Percentiles rank a stretch among this genome's conserved stretches.
These are phyloP conservation scores for Dichomitus squalens DNA, from an alignment of 1,284 basidiomycete species.

Conservation along the genomic window DNA sequence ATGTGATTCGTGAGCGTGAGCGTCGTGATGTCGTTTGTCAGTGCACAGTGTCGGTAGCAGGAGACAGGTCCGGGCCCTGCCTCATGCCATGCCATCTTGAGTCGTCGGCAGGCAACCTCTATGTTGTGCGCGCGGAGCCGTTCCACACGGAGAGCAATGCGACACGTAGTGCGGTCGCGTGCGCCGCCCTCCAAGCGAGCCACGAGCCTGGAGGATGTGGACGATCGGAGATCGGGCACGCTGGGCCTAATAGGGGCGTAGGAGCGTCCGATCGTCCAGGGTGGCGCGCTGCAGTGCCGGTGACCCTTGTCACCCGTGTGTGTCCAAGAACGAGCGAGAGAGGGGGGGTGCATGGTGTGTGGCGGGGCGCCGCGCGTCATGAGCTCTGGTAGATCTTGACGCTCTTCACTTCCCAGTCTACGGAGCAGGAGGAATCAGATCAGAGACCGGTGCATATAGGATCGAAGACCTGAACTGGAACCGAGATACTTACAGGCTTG, in stretches of 20 bases:
- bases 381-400: slow-evolving; percentile 65
- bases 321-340: slow-evolving; percentile 3
- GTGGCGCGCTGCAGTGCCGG: not conserved
- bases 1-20: not conserved
- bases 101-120: too few species aligned
- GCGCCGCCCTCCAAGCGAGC: too few species aligned
- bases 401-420: slow-evolving; percentile 78
- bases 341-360: too few species aligned
- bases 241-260: not conserved
- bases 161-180: too few species aligned
- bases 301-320: slow-evolving; percentile 10
- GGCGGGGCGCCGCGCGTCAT: too few species aligned
- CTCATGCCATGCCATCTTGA: not conserved
- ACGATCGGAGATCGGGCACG: not conserved
- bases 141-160: too few species aligned
- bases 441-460: not conserved
- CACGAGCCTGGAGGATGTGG: not conserved
- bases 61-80: not conserved
- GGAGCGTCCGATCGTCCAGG: not conserved
- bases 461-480: not conserved
- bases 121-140: too few species aligned
- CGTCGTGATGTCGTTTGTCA: not conserved
- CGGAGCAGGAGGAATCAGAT: slow-evolving; percentile 12
- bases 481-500: slow-evolving; percentile 82
- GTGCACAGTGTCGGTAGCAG: not conserved